Evolutionary conservation across 1,284 basidiomycete species (phyloP), one percentile per base, ranked within the genome.

Genomic region (Ceratobasidium sp.): DNA sequence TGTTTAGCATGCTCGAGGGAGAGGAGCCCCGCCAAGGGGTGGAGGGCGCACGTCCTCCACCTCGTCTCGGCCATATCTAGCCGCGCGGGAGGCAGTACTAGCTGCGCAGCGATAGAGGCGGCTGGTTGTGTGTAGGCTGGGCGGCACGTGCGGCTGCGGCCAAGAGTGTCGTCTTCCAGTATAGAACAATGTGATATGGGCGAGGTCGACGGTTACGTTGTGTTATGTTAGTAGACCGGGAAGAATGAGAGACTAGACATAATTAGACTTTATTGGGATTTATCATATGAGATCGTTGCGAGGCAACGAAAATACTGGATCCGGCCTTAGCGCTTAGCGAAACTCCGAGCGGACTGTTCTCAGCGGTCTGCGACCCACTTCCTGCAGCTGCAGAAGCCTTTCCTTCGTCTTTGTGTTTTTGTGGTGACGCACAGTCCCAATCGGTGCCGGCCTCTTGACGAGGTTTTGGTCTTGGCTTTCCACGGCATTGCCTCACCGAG

Each of bases 401-500:
- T 53, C 41, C 22, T 41, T 56, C 27, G 19, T 29, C 6, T 59
- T 59, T 29, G 11, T 71, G 33, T 59, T 56, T 71, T 29, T 29
- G 17, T 53, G n/a, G 62, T 56, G 14, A 29, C 41, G 11, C 54
- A 41, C n/a, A 59, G 9, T 33, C 36, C 36, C n/a, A n/a, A 41
- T 41, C 36, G 36, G 36, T 6, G 66, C 66, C 54, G 66, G 45
- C 51, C 66, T 59, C 54, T 67, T 67, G 65, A 71, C 53, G 66
- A 71, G 66, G 15, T 57, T 41, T 41, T 41, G 36, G 36, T 56
- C 66, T 71, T 71, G 66, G 66, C 66, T 59, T 71, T 71, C 66
- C 66, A 71, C 66, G 66, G 66, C 66, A 71, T 71, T 71, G 66
- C 66, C 66, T 71, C 66, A 71, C 29, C 53, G 22, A 24, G 31